These are phyloP conservation scores for Domatiomyces catenatus DNA, from an alignment of 2,329 filamentous ascomycete species.

Conservation along the genomic window DNA sequence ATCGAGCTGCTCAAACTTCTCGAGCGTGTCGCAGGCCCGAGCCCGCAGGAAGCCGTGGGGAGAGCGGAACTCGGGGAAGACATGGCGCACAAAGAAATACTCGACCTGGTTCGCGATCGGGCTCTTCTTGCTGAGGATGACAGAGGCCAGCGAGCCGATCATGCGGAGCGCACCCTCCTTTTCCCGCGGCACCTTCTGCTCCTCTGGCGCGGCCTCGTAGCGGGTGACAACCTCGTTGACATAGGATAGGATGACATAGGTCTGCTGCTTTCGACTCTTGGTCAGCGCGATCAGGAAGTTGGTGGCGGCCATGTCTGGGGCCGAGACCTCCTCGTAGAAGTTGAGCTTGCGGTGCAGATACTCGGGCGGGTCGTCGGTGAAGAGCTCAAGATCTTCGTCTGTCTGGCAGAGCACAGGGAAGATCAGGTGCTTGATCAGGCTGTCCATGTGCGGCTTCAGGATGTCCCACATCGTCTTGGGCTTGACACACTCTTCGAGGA, in stretches of 20 bases:
- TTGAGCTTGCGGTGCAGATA: constrained; percentile 96
- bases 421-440: constrained; percentile 81
- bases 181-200: constrained; percentile 82
- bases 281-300: constrained; percentile 93
- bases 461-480: constrained; percentile 95
- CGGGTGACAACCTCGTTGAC: constrained; percentile 89
- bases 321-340: constrained; percentile 91
- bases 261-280: constrained; percentile 88
- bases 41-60: constrained; percentile 82
- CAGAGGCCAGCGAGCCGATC: constrained; percentile 87
- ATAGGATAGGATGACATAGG: constrained; percentile 84
- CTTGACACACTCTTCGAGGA: constrained; percentile 92
- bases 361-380: constrained; percentile 86
- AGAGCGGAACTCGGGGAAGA: constrained; percentile 95
- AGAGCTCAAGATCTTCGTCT: constrained; percentile 82
- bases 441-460: constrained; percentile 83
- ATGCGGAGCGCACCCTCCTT: constrained; percentile 95
- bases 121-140: constrained; percentile 95
- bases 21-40: constrained; percentile 87
- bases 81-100: constrained; percentile 95
- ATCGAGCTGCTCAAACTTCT: constrained; percentile 94
- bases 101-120: constrained; percentile 95
- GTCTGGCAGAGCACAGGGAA: constrained; percentile 91
- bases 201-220: constrained; percentile 70
- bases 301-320: constrained; percentile 86